Evolutionary conservation across 2,329 filamentous ascomycete species (phyloP).

Genomic region (Macrophomina phaseolina): DNA sequence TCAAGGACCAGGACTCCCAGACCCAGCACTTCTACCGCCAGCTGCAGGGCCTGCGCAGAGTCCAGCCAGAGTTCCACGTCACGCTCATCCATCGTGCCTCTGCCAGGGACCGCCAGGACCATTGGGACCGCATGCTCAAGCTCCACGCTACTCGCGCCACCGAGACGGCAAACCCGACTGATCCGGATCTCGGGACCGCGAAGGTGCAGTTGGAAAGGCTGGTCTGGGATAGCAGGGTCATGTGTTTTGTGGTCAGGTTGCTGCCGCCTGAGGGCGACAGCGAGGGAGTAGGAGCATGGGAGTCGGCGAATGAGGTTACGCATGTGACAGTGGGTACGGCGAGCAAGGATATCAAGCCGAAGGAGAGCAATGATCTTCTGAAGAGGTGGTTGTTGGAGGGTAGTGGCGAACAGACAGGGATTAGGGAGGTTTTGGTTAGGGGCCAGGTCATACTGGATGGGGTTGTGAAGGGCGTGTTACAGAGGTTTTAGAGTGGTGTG

Average conservation of each 20-base stretch:
- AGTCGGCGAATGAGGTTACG: slow-evolving; percentile 76
- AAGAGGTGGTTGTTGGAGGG: slow-evolving; percentile 73
- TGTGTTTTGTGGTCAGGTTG: slow-evolving; percentile 82
- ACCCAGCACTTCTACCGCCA: slow-evolving; percentile 74
- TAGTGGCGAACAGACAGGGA: slow-evolving; percentile 56
- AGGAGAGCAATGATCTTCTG: slow-evolving; percentile 89
- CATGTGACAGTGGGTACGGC: slow-evolving; percentile 92
- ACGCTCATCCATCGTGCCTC: slow-evolving; percentile 85
- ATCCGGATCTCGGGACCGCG: slow-evolving; percentile 66
- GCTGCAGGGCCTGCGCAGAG: slow-evolving; percentile 72
- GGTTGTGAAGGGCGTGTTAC: slow-evolving; percentile 53
- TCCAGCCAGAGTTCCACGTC: slow-evolving; percentile 90
- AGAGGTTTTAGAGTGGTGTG: slow-evolving; percentile 5
- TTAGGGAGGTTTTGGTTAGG: slow-evolving; percentile 60
- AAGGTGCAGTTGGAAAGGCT: slow-evolving; percentile 68
- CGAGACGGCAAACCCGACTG: slow-evolving; percentile 44
- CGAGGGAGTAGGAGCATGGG: slow-evolving; percentile 48
- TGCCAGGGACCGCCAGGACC: slow-evolving; percentile 64
- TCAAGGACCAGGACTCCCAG: slow-evolving; percentile 62
- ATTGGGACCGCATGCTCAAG: slow-evolving; percentile 77
- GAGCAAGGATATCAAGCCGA: slow-evolving; percentile 77
- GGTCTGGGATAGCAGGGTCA: slow-evolving; percentile 84
- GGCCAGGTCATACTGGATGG: slow-evolving; percentile 63
- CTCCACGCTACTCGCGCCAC: slow-evolving; percentile 56
- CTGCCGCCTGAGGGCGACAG: slow-evolving; percentile 32